phyloP scores from a whole-genome alignment of 345 rosid genomes.

The Populus alba region DNA sequence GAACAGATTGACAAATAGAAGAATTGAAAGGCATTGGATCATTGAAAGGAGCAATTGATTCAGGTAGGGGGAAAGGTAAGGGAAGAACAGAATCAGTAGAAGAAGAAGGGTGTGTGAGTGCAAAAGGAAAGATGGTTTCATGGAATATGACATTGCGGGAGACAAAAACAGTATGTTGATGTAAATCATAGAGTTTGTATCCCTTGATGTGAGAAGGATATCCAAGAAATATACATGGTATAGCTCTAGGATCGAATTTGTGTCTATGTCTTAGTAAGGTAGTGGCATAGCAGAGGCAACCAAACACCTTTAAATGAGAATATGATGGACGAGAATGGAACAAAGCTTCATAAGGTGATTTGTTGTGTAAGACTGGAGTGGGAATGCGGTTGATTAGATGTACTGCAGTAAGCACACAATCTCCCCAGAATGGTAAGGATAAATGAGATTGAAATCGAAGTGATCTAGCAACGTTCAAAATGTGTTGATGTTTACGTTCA shows the following conservation, averaged over 20 bases:
- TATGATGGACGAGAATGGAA: neutral
- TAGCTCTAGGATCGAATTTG: neutral
- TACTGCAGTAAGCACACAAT: neutral
- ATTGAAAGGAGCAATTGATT: too few species aligned
- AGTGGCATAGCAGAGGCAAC: neutral
- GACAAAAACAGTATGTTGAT: neutral
- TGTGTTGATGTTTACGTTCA: neutral
- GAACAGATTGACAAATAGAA: too few species aligned
- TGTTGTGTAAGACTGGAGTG: neutral
- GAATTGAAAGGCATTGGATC: too few species aligned
- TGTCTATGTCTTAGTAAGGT: neutral
- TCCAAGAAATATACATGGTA: neutral
- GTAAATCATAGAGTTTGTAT: neutral
- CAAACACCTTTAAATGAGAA: neutral
- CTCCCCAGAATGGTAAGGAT: neutral
- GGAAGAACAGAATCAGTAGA: too few species aligned
- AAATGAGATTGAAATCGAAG: neutral
- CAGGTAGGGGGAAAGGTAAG: too few species aligned
- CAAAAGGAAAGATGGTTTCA: neutral
- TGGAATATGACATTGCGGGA: neutral
- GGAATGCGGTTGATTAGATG: neutral
- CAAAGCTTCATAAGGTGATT: neutral
- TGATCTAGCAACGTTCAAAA: neutral
- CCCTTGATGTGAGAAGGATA: neutral
- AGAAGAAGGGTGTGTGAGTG: too few species aligned